Conservation (phyloP, 139 green algal genomes). For the Spirogloea muscicola region DNA sequence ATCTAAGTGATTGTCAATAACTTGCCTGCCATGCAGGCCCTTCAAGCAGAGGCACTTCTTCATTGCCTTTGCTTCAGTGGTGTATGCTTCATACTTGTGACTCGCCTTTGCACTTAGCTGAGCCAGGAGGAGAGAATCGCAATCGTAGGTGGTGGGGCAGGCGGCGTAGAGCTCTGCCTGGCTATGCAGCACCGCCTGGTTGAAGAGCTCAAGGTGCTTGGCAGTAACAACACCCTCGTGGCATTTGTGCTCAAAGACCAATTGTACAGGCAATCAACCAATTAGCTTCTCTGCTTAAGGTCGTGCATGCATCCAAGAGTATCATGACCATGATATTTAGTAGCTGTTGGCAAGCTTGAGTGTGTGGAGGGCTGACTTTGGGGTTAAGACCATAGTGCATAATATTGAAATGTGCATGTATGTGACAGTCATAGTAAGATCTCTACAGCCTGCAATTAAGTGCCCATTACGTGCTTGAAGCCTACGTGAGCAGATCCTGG, state of each 20-base stretch:
- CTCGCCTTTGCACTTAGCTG: neutral
- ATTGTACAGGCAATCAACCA: too few relatives aligned
- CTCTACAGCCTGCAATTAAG: neutral
- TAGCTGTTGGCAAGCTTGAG: neutral
- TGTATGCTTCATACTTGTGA: conserved; percentile 5
- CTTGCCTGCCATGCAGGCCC: too few relatives aligned
- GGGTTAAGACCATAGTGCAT: too few relatives aligned
- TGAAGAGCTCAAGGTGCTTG: conserved; percentile 41
- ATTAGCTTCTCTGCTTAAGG: too few relatives aligned
- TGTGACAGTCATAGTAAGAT: neutral
- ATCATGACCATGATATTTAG: neutral
- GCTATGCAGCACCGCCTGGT: conserved; percentile 71
- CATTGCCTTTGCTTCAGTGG: neutral
- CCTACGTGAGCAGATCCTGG: too few relatives aligned
- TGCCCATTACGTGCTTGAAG: neutral
- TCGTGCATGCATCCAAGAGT: too few relatives aligned
- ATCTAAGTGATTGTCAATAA: too few relatives aligned
- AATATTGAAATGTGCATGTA: neutral
- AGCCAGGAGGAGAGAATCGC: conserved; percentile 53
- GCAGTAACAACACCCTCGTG: neutral
- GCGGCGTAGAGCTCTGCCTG: conserved; percentile 83
- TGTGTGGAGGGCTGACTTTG: too few relatives aligned
- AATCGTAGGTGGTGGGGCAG: conserved; percentile 85
- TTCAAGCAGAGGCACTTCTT: too few relatives aligned
- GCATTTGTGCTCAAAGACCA: neutral